phyloP scores from a whole-genome alignment of 2,329 filamentous ascomycete species.

The Fusarium agapanthi region DNA sequence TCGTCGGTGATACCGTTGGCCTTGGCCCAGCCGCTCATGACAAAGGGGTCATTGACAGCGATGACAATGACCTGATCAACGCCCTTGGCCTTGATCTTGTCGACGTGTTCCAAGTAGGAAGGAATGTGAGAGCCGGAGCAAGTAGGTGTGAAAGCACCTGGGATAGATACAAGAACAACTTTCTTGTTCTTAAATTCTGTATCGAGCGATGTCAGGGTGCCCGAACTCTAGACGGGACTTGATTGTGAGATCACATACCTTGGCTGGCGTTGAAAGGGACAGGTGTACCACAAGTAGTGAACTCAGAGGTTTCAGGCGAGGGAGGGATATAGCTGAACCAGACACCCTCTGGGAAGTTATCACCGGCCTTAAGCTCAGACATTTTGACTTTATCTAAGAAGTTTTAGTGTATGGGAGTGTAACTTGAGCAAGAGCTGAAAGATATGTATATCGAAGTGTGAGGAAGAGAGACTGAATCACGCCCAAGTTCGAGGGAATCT shows the following conservation, averaged over 20 bases:
- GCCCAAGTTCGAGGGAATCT: slow-evolving; percentile 5
- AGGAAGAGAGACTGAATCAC: background rate
- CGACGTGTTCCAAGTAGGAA: slow-evolving; percentile 77
- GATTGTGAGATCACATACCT: slow-evolving; percentile 53
- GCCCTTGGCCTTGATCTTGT: slow-evolving; percentile 78
- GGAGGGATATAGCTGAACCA: slow-evolving; percentile 87
- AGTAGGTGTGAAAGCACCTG: slow-evolving; percentile 84
- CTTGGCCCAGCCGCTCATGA: slow-evolving; percentile 92
- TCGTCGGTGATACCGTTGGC: slow-evolving; percentile 81
- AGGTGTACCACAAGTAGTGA: slow-evolving; percentile 82
- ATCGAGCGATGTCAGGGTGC: background rate
- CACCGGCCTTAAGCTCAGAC: slow-evolving; percentile 79
- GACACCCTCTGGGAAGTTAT: slow-evolving; percentile 82
- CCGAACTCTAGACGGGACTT: slow-evolving; percentile 5
- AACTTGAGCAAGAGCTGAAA: background rate
- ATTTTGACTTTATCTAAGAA: slow-evolving; percentile 45
- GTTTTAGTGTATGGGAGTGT: background rate
- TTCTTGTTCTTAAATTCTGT: slow-evolving; percentile 67
- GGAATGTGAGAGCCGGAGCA: slow-evolving; percentile 85
- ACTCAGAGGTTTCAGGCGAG: slow-evolving; percentile 70
- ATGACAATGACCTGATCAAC: slow-evolving; percentile 85
- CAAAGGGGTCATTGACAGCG: slow-evolving; percentile 84
- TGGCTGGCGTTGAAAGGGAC: slow-evolving; percentile 82
- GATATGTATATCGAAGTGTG: background rate
- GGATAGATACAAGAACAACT: slow-evolving; percentile 64